phyloP scores from a whole-genome alignment of 495 filamentous ascomycete genomes.

The Talaromyces borbonicus region DNA sequence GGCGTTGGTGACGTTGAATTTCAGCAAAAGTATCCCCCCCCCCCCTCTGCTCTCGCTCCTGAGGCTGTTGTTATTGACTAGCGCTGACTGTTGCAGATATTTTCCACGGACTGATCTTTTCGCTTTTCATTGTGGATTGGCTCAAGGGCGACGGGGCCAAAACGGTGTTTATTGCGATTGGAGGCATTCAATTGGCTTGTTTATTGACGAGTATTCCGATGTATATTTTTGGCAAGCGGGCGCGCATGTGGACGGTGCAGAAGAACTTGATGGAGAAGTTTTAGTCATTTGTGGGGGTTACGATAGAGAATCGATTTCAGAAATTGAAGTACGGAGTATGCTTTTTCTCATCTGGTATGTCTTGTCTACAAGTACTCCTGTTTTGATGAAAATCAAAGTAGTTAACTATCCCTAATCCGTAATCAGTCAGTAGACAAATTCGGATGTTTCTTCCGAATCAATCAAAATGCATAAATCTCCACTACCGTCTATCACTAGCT shows the following conservation, averaged over 20 bases:
- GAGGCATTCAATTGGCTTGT: slow-evolving; percentile 74
- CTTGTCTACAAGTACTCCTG: too few species aligned
- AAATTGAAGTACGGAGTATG: too few species aligned
- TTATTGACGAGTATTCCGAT: slow-evolving; percentile 75
- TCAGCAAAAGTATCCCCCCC: slow-evolving; percentile 63
- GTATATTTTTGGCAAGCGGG: slow-evolving; percentile 92
- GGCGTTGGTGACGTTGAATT: slow-evolving; percentile 89
- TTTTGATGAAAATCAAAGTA: too few species aligned
- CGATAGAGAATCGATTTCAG: not conserved
- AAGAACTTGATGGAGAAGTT: slow-evolving; percentile 87
- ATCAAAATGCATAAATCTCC: too few species aligned
- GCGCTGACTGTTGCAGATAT: slow-evolving; percentile 42
- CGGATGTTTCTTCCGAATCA: too few species aligned
- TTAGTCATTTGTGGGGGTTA: slow-evolving; percentile 21
- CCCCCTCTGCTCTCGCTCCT: not conserved
- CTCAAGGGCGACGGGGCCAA: slow-evolving; percentile 64
- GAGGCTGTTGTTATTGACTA: slow-evolving; percentile 8
- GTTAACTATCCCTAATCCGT: too few species aligned
- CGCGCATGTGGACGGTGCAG: slow-evolving; percentile 92
- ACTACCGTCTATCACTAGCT: too few species aligned
- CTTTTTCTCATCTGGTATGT: too few species aligned
- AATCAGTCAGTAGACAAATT: too few species aligned
- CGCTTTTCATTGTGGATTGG: slow-evolving; percentile 85
- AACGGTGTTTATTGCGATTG: slow-evolving; percentile 70
- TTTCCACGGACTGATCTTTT: slow-evolving; percentile 83